These are phyloP conservation scores for Poa pratensis DNA, from an alignment of 176 grass and related monocot species.

Conservation along the genomic window DNA sequence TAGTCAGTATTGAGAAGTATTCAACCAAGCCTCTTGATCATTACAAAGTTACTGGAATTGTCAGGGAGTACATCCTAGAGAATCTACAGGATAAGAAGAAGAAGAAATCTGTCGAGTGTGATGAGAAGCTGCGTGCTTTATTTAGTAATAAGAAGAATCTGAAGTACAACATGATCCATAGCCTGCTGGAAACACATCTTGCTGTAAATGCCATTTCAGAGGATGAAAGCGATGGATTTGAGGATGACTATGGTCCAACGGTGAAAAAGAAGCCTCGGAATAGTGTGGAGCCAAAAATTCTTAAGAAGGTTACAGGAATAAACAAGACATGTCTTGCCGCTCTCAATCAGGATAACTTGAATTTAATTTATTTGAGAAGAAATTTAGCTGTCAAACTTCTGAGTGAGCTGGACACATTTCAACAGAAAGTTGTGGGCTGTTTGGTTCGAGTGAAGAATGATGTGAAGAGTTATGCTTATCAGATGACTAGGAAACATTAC, in stretches of 20 bases:
- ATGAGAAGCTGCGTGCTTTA: constrained; percentile 56
- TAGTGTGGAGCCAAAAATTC: constrained; percentile 39
- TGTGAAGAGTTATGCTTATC: constrained; percentile 23
- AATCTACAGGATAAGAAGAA: constrained; percentile 62
- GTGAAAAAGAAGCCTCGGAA: constrained; percentile 40
- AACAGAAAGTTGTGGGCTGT: constrained; percentile 75
- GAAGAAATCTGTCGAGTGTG: constrained; percentile 59
- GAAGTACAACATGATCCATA: constrained; percentile 64
- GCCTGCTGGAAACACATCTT: constrained; percentile 68
- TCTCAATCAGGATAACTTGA: constrained; percentile 65
- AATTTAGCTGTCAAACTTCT: constrained; percentile 65
- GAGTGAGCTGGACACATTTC: constrained; percentile 65
- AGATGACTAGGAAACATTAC: constrained; percentile 46
- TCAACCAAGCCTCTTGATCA: constrained; percentile 60
- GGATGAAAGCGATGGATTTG: constrained; percentile 52
- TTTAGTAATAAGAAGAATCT: constrained; percentile 78
- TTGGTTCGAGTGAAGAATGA: constrained; percentile 71
- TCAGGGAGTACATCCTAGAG: constrained; percentile 70
- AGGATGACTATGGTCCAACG: constrained; percentile 44
- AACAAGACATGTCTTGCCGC: constrained; percentile 59
- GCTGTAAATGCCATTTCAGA: constrained; percentile 65
- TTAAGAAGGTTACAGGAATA: constrained; percentile 47
- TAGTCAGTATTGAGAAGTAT: constrained; percentile 64
- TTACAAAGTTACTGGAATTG: constrained; percentile 49
- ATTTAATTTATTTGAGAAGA: constrained; percentile 70